Conservation (phyloP, 2,329 filamentous ascomycete species). For the Phialemoniopsis sp. region DNA sequence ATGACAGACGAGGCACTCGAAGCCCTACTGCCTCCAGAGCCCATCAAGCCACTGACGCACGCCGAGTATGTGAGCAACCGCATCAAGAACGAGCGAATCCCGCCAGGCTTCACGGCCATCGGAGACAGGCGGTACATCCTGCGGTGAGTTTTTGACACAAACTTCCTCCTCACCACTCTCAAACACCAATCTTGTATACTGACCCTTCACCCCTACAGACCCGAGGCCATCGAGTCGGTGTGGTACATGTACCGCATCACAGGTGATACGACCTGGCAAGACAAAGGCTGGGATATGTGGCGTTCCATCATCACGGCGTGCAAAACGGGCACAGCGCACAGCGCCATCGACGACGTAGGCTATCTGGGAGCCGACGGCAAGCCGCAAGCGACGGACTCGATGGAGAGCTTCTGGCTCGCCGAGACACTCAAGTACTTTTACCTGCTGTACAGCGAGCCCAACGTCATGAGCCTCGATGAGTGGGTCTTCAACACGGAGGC, state of each 20-base stretch:
- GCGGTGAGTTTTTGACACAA: slow-evolving; percentile 37
- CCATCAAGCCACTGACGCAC: slow-evolving; percentile 42
- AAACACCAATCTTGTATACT: no score
- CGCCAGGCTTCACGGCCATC: slow-evolving; percentile 46
- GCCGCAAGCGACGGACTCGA: slow-evolving; percentile 50
- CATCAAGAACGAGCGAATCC: slow-evolving; percentile 39
- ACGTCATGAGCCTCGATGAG: slow-evolving; percentile 63
- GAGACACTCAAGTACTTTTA: slow-evolving; percentile 95
- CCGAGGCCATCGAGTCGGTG: slow-evolving; percentile 83
- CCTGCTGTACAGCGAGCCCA: slow-evolving; percentile 67
- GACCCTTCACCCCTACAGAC: slow-evolving; percentile 38
- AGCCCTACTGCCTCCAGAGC: slow-evolving; percentile 20
- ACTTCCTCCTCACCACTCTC: slow-evolving; percentile 22
- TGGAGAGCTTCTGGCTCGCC: slow-evolving; percentile 89
- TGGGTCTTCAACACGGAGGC: slow-evolving; percentile 65
- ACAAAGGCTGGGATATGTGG: slow-evolving; percentile 87
- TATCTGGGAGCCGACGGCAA: slow-evolving; percentile 17
- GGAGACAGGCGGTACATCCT: slow-evolving; percentile 52
- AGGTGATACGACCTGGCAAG: slow-evolving; percentile 69
- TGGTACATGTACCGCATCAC: slow-evolving; percentile 92
- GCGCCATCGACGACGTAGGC: slow-evolving; percentile 64
- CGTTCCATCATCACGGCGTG: slow-evolving; percentile 64
- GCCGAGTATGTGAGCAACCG: slow-evolving; percentile 45
- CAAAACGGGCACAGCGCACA: slow-evolving; percentile 62
- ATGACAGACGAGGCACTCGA: slow-evolving; percentile 5